These are phyloP conservation scores for Tricholoma hemisulphureum DNA, from an alignment of 768 basidiomycete species.

Conservation along the genomic window DNA sequence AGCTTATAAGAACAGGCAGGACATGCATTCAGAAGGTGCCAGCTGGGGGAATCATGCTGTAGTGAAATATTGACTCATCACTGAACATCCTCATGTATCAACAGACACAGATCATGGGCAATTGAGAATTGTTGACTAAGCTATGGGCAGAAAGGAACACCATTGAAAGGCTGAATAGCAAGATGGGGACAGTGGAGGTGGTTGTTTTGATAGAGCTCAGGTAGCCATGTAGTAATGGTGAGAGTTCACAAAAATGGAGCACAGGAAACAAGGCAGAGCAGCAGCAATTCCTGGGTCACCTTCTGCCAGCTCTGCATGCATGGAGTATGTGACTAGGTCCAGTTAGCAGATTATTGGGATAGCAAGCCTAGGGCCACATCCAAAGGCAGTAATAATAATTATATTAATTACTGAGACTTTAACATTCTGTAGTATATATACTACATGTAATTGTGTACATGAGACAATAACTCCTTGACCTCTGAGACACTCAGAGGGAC, in stretches of 20 bases:
- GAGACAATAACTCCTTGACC: too few species aligned
- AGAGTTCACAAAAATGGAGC: constrained; percentile 17
- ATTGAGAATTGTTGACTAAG: constrained; percentile 23
- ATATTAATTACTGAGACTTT: too few species aligned
- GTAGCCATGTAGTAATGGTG: constrained; percentile 17
- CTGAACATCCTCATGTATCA: constrained; percentile 13
- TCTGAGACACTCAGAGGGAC: too few species aligned
- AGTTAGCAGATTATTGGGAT: background rate
- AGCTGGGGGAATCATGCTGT: too few species aligned
- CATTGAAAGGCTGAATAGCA: constrained; percentile 25
- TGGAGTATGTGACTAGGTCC: background rate
- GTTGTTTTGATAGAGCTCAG: constrained; percentile 21
- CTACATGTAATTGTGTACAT: too few species aligned
- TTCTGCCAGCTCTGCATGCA: background rate
- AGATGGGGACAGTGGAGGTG: constrained; percentile 25
- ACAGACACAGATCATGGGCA: constrained; percentile 25
- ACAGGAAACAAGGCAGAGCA: constrained; percentile 23
- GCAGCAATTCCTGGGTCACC: constrained; percentile 8
- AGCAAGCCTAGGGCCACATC: too few species aligned
- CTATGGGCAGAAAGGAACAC: constrained; percentile 16
- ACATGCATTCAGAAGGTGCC: too few species aligned
- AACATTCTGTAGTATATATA: too few species aligned
- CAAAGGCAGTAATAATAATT: too few species aligned
- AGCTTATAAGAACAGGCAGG: too few species aligned
- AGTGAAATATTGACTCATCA: too few species aligned